phyloP scores from a whole-genome alignment of 2,329 filamentous ascomycete species.

The Hypomyces perniciosus region DNA sequence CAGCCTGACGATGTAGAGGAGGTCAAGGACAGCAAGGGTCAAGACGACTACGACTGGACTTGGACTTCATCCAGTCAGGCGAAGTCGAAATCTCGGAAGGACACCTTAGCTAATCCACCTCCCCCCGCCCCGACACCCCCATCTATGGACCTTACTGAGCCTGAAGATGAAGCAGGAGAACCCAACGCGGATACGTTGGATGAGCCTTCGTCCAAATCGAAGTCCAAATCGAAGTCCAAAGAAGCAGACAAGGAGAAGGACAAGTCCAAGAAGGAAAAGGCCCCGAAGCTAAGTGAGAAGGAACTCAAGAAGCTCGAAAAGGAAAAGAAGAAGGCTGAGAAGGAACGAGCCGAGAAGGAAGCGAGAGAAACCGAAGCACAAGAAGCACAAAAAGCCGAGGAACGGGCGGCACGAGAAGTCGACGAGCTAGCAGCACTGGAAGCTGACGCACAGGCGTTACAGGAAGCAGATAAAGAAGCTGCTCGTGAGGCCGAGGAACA shows the following conservation, averaged over 20 bases:
- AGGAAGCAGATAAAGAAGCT: constrained; percentile 19
- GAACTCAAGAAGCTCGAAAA: constrained; percentile 48
- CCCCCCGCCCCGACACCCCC: constrained; percentile 45
- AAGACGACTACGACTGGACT: constrained; percentile 36
- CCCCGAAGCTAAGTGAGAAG: constrained; percentile 42
- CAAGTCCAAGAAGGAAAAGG: constrained; percentile 32
- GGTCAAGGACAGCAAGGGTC: constrained; percentile 37
- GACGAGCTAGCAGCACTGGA: constrained; percentile 16
- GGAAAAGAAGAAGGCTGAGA: constrained; percentile 40
- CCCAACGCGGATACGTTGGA: constrained; percentile 31
- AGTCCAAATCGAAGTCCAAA: constrained; percentile 38
- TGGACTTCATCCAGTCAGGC: constrained; percentile 39
- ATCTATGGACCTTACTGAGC: constrained; percentile 39
- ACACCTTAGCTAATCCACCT: constrained; percentile 36
- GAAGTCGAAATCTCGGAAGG: constrained; percentile 36
- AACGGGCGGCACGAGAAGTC: constrained; percentile 22
- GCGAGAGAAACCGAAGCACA: constrained; percentile 28
- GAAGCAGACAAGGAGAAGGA: constrained; percentile 25
- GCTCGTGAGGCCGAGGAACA: constrained; percentile 24
- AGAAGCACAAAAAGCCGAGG: constrained; percentile 23
- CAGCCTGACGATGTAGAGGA: constrained; percentile 42
- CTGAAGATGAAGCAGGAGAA: constrained; percentile 28
- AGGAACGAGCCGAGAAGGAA: constrained; percentile 25
- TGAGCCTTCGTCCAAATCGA: constrained; percentile 26
- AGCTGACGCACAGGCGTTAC: constrained; percentile 16